These are phyloP conservation scores for Ganoderma multipileum DNA, from an alignment of 1,284 basidiomycete genomes.

Conservation along the genomic window DNA sequence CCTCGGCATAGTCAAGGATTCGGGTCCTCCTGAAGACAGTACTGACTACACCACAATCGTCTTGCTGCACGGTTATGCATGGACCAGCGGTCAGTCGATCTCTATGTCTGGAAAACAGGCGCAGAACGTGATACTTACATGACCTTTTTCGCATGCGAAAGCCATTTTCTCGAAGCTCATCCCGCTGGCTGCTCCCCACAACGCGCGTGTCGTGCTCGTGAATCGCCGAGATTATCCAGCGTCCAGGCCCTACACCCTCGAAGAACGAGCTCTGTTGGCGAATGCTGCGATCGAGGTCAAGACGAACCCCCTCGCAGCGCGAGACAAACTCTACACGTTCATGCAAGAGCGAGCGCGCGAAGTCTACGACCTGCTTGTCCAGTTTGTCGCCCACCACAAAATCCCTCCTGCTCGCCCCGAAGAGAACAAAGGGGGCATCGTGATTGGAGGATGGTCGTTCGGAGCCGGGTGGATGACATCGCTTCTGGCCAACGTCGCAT, in stretches of 20 bases:
- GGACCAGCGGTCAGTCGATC: conserved; percentile 30
- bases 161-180: conserved; percentile 4
- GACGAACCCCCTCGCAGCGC: conserved; percentile 19
- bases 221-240: conserved; percentile 18
- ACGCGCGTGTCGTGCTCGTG: conserved; percentile 17
- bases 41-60: conserved; percentile 32
- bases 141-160: background rate
- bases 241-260: conserved; percentile 10
- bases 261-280: conserved; percentile 27
- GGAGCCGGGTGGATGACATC: conserved; percentile 6
- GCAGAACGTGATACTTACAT: no score
- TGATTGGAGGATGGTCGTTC: conserved; percentile 8
- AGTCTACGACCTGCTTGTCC: conserved; percentile 3
- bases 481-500: conserved; percentile 3
- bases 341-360: conserved; percentile 5
- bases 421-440: conserved; percentile 1
- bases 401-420: background rate
- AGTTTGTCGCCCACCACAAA: background rate
- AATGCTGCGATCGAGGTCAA: conserved; percentile 10
- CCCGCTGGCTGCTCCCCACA: background rate
- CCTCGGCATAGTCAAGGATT: conserved; percentile 12
- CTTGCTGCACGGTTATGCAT: conserved; percentile 34
- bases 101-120: background rate
- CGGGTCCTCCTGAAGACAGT: conserved; percentile 17
- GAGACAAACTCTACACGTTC: background rate